Evolutionary conservation across 371 early-diverging fungal species (phyloP).

Genomic region (Lichtheimia ramosa): DNA sequence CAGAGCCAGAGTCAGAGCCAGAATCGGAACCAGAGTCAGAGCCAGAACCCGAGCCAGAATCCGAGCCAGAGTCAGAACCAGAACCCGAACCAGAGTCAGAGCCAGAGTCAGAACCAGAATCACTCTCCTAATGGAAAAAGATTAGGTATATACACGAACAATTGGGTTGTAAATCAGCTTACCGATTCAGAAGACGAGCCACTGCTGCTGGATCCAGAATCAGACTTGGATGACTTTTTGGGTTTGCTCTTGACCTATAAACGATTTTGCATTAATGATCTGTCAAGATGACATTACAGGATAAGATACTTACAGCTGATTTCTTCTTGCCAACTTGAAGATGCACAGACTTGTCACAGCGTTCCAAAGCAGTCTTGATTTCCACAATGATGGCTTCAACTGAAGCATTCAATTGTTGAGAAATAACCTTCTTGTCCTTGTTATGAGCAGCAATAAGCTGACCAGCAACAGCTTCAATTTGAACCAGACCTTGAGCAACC

Average conservation of each 20-base stretch:
- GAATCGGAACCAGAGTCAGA: not conserved
- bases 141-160: too few species aligned
- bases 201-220: not conserved
- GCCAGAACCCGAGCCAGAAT: not conserved
- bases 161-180: too few species aligned
- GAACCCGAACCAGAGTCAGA: not conserved
- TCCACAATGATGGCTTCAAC: not conserved
- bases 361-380: not conserved
- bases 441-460: not conserved
- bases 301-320: not conserved
- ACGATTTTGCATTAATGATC: not conserved
- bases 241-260: not conserved
- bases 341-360: not conserved
- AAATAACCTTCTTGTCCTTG: not conserved
- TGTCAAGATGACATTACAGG: not conserved
- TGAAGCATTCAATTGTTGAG: not conserved
- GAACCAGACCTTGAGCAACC: not conserved
- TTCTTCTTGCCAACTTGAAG: not conserved
- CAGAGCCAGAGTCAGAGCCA: not conserved
- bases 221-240: not conserved
- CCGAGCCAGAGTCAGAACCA: conserved; percentile 1
- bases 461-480: not conserved
- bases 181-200: not conserved
- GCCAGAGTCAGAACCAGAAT: conserved; percentile 2
- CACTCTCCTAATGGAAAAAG: too few species aligned